phyloP scores from a whole-genome alignment of 2,329 filamentous ascomycete species.

The Tothia fuscella region DNA sequence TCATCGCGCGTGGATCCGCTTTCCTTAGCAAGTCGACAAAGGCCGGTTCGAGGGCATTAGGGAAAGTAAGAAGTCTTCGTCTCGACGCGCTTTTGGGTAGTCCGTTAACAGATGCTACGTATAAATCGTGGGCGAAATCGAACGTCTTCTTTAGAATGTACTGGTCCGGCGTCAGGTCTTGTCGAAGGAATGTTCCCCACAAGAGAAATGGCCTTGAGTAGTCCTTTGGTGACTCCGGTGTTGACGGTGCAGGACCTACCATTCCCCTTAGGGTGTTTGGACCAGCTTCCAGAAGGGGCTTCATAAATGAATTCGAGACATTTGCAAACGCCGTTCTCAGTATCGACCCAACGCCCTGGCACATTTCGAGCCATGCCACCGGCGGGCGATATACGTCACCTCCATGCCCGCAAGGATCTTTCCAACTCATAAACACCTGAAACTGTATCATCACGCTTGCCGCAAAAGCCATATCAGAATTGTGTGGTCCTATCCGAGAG shows the following conservation, averaged over 20 bases:
- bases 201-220: not conserved
- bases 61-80: conserved; percentile 8
- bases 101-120: not conserved
- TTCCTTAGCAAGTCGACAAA: conserved; percentile 5
- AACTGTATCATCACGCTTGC: conserved; percentile 9
- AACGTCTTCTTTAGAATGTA: conserved; percentile 1
- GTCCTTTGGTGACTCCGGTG: not conserved
- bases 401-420: conserved; percentile 6
- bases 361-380: conserved; percentile 9
- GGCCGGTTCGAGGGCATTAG: not conserved
- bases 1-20: conserved; percentile 6
- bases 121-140: not conserved
- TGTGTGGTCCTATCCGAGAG: conserved; percentile 1
- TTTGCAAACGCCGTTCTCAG: not conserved
- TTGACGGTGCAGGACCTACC: conserved; percentile 1
- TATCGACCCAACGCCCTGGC: conserved; percentile 6
- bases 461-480: conserved; percentile 8
- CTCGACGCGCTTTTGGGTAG: not conserved
- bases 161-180: not conserved
- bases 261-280: not conserved
- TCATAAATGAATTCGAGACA: conserved; percentile 2
- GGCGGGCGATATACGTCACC: conserved; percentile 1
- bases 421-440: conserved; percentile 7
- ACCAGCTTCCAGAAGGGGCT: conserved; percentile 3
- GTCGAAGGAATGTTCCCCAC: conserved; percentile 1